Evolutionary conservation across 257 asterid genomes (phyloP), one percentile per base, ranked within the genome.

Genomic region (Pogostemon cablin): DNA sequence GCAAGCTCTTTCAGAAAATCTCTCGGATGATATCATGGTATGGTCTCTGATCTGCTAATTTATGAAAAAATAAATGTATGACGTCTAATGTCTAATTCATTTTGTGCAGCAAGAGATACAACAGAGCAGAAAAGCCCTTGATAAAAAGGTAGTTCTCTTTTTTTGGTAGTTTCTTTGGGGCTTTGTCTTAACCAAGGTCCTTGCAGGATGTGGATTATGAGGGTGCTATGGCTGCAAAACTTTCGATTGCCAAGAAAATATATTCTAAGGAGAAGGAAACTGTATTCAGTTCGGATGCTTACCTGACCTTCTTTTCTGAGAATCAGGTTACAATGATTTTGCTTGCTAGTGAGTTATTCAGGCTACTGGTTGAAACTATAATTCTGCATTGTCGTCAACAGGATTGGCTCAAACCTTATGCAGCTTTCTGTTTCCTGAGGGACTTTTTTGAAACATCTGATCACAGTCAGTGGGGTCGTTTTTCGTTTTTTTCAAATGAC

Each of bases 391-490:
- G 44, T 52, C 72, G 69, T 25, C 59, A 72, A 69, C 84, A 93
- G 99, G 99, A 88, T 57, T 93, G 99, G 99, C 76, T 93, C 75
- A 87, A 85, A 71, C 96, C 99, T 60, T 89, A 93, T 69, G 96
- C 98, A 68, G 96, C 99, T 75, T 93, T 91, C 86, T 93, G 98
- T 85, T 93, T 87, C 72, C 84, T 93, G 43, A 82, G 99, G 48
- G 96, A 93, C 82, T 91, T 93, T 78, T 93, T 93, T 62, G 98
- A 93, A 86, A 91, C 99, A 56, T 89, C 98, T n/a, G 96, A 93
- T 65, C 96, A 78, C 84, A 87, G 89, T 78, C 98, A 91, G 77
- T 93, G 99, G 99, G 99, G 99, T 5, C 82, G 96, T 64, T 91
- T 85, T 76, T 88, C 99, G 67, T 48, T 61, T 15, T 89, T 87